Evolutionary conservation across 352 stramenopile species (phyloP), one percentile per base, ranked within the genome.

Genomic region (Phytophthora cactorum): DNA sequence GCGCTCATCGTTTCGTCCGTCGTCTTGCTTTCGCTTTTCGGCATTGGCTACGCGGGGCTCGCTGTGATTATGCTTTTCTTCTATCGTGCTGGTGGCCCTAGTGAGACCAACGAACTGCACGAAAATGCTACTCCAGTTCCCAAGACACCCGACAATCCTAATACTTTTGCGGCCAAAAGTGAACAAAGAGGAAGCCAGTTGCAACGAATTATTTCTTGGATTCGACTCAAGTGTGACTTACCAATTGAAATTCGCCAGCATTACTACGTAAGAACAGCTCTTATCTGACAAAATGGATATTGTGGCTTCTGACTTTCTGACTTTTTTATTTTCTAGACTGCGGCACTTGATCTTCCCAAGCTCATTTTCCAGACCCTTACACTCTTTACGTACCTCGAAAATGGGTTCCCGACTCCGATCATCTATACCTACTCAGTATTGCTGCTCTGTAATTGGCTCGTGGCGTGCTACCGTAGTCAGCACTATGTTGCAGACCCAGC

Each of bases 381-480:
- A 0, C 70, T 88, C 0, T 52, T 64, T 15, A 63, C 62, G 11
- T 84, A 84, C 46, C 64, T 85, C 1, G 17, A 36, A 47, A 69
- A 70, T 1, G 76, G 79, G 0, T 88, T 85, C 39, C 77, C 79
- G 7, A 72, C 66, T 28, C 44, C 66, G 0, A 64, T 82, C 29
- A 85, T 81, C 12, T 71, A 55, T 12, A 81, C 75, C 39, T 87
- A 87, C 46, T 68, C 72, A 0, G 58, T 63, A 0, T 28, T 84
- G 28, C 56, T 84, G 7, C 65, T 74, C 4, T 59, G 59, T 29
- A 84, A 83, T 52, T 84, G 68, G 67, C 52, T 81, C 28, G 74
- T 84, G 17, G 74, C 71, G 2, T 73, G 74, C 31, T 87, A 80
- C 39, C 76, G 78, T 1, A 84, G 75, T 52, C 68, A 84, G n/a